phyloP scores from a whole-genome alignment of 495 filamentous ascomycete genomes.

The Letharia columbiana region DNA sequence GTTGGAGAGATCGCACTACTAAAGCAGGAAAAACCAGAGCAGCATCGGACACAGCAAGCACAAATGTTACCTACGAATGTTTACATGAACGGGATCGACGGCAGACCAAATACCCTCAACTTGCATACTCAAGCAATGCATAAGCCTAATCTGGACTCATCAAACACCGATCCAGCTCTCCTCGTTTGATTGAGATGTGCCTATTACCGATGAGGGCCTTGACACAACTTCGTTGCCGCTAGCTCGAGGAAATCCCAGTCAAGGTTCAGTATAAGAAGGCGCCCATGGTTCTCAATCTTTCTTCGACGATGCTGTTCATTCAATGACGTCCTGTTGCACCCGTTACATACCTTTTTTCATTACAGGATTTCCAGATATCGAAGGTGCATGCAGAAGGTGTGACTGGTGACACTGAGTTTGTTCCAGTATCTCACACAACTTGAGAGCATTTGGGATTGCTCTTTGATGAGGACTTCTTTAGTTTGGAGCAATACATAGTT shows the following conservation, averaged over 20 bases:
- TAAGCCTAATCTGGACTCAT: background rate
- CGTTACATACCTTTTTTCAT: background rate
- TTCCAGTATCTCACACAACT: background rate
- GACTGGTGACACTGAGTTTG: background rate
- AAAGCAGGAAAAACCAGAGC: background rate
- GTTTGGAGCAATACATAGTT: background rate
- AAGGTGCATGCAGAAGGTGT: background rate
- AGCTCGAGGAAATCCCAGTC: background rate
- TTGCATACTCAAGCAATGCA: background rate
- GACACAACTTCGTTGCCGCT: background rate
- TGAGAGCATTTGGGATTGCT: background rate
- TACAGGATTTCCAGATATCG: background rate
- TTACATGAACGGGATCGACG: background rate
- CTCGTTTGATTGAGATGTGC: background rate
- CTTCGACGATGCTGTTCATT: background rate
- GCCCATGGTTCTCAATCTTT: background rate
- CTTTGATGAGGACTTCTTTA: background rate
- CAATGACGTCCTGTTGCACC: background rate
- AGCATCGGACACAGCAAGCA: background rate
- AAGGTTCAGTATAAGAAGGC: background rate
- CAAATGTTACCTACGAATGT: slow-evolving; percentile 1
- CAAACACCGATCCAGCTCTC: slow-evolving; percentile 12
- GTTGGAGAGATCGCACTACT: background rate
- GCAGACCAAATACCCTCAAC: background rate
- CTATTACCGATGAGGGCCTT: background rate